Conservation (phyloP, 495 filamentous ascomycete genomes). For the Aspergillus nidulans region DNA sequence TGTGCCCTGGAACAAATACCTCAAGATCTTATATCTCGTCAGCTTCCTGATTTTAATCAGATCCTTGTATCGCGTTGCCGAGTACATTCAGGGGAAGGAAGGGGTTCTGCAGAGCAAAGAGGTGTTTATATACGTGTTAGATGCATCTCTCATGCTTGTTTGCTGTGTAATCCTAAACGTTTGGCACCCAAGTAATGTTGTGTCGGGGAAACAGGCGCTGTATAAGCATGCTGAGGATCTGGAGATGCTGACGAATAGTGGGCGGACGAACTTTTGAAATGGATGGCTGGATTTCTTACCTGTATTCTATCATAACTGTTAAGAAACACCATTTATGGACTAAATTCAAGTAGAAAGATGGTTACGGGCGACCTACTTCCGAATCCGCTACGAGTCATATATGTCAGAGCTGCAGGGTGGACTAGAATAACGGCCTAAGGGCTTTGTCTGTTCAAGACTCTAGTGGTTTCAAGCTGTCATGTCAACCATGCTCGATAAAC, state of each 20-base stretch:
- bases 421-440: too few species aligned
- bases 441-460: too few species aligned
- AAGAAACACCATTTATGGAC: too few species aligned
- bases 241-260: slow-evolving; percentile 11
- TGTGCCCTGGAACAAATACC: slow-evolving; percentile 44
- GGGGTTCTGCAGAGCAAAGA: slow-evolving; percentile 51
- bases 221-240: not conserved
- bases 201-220: not conserved
- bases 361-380: too few species aligned
- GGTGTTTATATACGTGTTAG: slow-evolving; percentile 57
- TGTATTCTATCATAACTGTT: too few species aligned
- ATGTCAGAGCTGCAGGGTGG: too few species aligned
- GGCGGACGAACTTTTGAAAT: not conserved
- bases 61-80: slow-evolving; percentile 55
- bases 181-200: slow-evolving; percentile 19
- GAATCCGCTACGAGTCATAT: too few species aligned
- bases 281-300: too few species aligned
- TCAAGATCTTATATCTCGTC: slow-evolving; percentile 48
- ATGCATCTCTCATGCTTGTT: slow-evolving; percentile 47
- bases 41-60: slow-evolving; percentile 56
- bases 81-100: slow-evolving; percentile 53
- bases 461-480: too few species aligned
- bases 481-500: too few species aligned
- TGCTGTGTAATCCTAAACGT: slow-evolving; percentile 47
- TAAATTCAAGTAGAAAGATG: too few species aligned